Evolutionary conservation across 495 filamentous ascomycete genomes (phyloP).

Genomic region (Penicillium arizonense): DNA sequence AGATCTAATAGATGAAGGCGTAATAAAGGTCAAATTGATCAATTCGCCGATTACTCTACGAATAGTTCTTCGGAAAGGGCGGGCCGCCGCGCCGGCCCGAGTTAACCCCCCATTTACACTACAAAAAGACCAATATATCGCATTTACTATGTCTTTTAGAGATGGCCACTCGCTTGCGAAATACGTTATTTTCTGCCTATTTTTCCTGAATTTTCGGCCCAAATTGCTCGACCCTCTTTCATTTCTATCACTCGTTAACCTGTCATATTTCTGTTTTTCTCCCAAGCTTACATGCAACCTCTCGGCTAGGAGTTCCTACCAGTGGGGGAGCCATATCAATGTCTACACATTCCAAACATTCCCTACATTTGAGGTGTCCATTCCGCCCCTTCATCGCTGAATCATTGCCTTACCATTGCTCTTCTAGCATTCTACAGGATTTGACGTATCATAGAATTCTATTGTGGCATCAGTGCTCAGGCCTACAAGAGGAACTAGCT

Average conservation of each 20-base stretch:
- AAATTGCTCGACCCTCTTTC: conserved; percentile 1
- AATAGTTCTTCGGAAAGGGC: conserved; percentile 1
- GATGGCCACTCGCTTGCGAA: neutral
- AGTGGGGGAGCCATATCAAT: neutral
- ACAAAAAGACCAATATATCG: neutral
- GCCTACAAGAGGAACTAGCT: neutral
- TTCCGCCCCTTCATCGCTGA: neutral
- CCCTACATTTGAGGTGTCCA: neutral
- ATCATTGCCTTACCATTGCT: neutral
- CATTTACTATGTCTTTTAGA: conserved; percentile 1
- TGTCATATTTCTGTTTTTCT: neutral
- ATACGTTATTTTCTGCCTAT: neutral
- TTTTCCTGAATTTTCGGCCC: neutral
- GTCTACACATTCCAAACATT: neutral
- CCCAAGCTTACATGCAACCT: neutral
- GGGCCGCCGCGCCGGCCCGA: neutral
- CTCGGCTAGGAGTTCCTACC: neutral
- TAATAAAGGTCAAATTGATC: no score
- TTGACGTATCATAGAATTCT: no score
- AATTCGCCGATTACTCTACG: no score
- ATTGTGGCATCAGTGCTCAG: neutral
- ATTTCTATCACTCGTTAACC: neutral
- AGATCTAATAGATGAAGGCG: no score
- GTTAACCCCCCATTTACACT: neutral
- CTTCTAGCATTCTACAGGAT: neutral